phyloP scores from a whole-genome alignment of 2,329 filamentous ascomycete species.

The Fusarium piperis region DNA sequence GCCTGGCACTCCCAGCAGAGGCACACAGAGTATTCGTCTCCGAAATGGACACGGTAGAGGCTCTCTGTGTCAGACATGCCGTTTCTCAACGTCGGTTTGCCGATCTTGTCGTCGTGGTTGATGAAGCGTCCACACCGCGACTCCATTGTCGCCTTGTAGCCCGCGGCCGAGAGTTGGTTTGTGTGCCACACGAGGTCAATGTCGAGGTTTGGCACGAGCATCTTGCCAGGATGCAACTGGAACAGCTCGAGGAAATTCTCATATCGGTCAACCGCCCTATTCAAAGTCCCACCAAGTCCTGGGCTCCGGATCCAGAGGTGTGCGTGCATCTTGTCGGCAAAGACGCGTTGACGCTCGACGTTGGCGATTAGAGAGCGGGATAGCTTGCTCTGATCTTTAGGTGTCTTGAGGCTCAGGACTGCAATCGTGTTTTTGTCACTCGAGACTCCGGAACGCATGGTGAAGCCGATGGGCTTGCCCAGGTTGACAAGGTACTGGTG shows the following conservation, averaged over 20 bases:
- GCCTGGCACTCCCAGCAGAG: slow-evolving; percentile 38
- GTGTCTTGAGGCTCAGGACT: background rate
- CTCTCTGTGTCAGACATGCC: slow-evolving; percentile 24
- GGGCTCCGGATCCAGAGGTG: slow-evolving; percentile 52
- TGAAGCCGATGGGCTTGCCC: slow-evolving; percentile 1
- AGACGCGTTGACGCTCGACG: slow-evolving; percentile 46
- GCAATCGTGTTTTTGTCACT: background rate
- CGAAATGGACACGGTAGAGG: slow-evolving; percentile 31
- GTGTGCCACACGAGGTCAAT: slow-evolving; percentile 56
- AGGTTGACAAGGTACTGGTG: slow-evolving; percentile 3
- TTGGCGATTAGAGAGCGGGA: slow-evolving; percentile 14
- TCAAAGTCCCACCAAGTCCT: slow-evolving; percentile 46
- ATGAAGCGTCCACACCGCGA: slow-evolving; percentile 40
- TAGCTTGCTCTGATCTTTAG: background rate
- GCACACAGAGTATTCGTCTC: slow-evolving; percentile 23
- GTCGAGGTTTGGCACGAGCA: slow-evolving; percentile 52
- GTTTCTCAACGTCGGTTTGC: slow-evolving; percentile 2
- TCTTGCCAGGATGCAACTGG: slow-evolving; percentile 46
- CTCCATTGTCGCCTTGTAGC: slow-evolving; percentile 38
- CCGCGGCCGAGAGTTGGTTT: slow-evolving; percentile 48
- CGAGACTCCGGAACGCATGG: background rate
- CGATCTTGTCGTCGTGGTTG: slow-evolving; percentile 38
- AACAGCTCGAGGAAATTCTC: slow-evolving; percentile 49
- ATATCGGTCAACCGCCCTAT: slow-evolving; percentile 50
- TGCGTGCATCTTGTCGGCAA: slow-evolving; percentile 51